Base-by-base conservation (phyloP, 257 asterid species). In the Solanum bukasovii region DNA sequence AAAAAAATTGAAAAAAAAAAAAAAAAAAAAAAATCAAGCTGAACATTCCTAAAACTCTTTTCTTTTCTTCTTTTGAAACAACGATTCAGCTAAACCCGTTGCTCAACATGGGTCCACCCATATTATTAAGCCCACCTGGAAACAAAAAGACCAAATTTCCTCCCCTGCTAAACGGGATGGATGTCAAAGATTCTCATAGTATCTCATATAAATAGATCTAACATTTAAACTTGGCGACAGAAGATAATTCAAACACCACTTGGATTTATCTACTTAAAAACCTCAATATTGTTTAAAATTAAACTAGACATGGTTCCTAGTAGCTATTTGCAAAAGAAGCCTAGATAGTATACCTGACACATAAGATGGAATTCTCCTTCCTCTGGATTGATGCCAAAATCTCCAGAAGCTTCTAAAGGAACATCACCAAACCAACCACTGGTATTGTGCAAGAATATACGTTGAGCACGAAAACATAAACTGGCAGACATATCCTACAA, bases 361-460 rank as follows among this genome's bases (percentile, higher is more conserved):
- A 97, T 97, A 56, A 97, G 92, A 90, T 97, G 99, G 90, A 95
- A 97, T 90, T 96, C 98, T 91, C 99, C 99, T 93, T 94, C 97
- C 93, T 93, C 99, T 9, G 99, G 99, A 91, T 97, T 94, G 92
- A 97, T 90, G 78, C 99, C 99, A 87, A 97, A 97, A 94, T 97
- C 99, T 84, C 99, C 99, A 87, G 99, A 97, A 88, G 98, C 99
- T 93, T 97, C 99, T 92, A 97, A 92, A 25, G 99, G 99, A 88
- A 96, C 91, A 91, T 97, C 95, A 86, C 99, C 99, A 90, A 95
- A 97, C 99, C 98, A 96, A 77, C 99, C 99, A 92, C 98, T 95
- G 75, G 99, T 94, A 91, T 96, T 97, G 93, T 95, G 99, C 92
- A 97, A 89, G 92, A 94, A 97, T 93, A 97, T 94, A 77, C 99